phyloP scores from a whole-genome alignment of 139 green algal genomes.

The Chlorella vulgaris region DNA sequence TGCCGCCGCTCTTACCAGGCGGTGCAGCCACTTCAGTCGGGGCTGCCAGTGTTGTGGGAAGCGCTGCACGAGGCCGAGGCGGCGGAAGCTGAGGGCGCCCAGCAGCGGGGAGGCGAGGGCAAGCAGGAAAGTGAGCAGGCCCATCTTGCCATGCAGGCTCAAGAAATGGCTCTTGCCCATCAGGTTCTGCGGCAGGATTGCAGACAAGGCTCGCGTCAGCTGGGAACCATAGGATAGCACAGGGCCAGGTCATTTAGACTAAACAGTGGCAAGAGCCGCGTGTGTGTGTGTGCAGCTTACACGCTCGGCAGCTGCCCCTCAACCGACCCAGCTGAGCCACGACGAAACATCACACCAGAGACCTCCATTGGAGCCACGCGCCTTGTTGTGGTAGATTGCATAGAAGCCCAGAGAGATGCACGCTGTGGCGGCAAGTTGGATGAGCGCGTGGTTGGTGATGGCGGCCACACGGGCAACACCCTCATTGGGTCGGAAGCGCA shows the following conservation, averaged over 20 bases:
- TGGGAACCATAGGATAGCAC: no score
- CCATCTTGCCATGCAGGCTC: conserved; percentile 46
- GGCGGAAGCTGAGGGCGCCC: conserved; percentile 60
- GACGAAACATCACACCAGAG: background rate
- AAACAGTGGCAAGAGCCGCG: no score
- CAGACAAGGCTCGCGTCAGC: background rate
- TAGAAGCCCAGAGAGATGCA: conserved; percentile 57
- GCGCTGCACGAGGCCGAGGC: conserved; percentile 52
- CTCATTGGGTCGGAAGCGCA: conserved; percentile 33
- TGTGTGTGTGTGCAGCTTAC: no score
- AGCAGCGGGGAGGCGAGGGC: conserved; percentile 47
- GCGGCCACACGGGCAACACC: conserved; percentile 24
- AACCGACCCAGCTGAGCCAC: no score
- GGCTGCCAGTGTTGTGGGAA: conserved; percentile 58
- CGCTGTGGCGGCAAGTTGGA: conserved; percentile 39
- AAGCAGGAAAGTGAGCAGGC: conserved; percentile 51
- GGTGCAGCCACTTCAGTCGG: conserved; percentile 59
- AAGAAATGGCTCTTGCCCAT: conserved; percentile 48
- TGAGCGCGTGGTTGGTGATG: conserved; percentile 43
- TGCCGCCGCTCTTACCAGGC: conserved; percentile 42
- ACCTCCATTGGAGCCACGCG: background rate
- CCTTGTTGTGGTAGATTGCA: conserved; percentile 70
- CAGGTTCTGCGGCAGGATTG: conserved; percentile 15
- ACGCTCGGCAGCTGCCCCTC: no score
- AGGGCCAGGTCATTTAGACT: no score